These are phyloP conservation scores for Uronychia setigera DNA, from an alignment of 73 alveolate genomes.

Conservation along the genomic window DNA sequence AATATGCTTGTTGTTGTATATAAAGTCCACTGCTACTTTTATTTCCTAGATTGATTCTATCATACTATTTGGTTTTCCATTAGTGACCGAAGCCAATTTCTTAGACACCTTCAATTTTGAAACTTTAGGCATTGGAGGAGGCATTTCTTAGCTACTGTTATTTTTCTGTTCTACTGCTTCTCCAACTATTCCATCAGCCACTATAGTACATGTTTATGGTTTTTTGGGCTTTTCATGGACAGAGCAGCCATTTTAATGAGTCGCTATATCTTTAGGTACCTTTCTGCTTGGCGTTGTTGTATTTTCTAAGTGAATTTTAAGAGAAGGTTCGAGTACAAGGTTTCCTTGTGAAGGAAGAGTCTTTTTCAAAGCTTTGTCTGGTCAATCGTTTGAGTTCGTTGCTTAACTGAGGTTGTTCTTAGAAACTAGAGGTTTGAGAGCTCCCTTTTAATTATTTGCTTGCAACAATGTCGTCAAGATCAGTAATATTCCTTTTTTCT, in stretches of 20 bases:
- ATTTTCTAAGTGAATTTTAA: too few species aligned
- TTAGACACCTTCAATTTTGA: background rate
- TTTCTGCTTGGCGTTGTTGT: too few species aligned
- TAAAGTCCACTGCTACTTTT: background rate
- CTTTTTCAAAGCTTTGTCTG: background rate
- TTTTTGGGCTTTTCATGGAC: too few species aligned
- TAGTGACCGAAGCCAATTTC: background rate
- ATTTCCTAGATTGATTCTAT: background rate
- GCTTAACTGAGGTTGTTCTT: background rate
- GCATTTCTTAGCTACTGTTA: too few species aligned
- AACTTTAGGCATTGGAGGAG: background rate
- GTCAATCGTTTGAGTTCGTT: background rate
- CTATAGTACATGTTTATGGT: too few species aligned
- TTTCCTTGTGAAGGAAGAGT: background rate
- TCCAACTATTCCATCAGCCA: too few species aligned
- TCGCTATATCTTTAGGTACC: too few species aligned
- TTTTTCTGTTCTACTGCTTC: too few species aligned
- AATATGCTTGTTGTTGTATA: background rate
- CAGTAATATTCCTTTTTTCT: background rate
- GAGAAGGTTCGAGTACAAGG: too few species aligned
- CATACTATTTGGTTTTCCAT: background rate
- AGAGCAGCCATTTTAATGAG: too few species aligned
- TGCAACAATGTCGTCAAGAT: background rate
- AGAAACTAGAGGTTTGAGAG: background rate
- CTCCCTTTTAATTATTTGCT: background rate